Evolutionary conservation across 176 grass and related monocot species (phyloP), one percentile per base, ranked within the genome.

Genomic region (Luzula sylvatica): DNA sequence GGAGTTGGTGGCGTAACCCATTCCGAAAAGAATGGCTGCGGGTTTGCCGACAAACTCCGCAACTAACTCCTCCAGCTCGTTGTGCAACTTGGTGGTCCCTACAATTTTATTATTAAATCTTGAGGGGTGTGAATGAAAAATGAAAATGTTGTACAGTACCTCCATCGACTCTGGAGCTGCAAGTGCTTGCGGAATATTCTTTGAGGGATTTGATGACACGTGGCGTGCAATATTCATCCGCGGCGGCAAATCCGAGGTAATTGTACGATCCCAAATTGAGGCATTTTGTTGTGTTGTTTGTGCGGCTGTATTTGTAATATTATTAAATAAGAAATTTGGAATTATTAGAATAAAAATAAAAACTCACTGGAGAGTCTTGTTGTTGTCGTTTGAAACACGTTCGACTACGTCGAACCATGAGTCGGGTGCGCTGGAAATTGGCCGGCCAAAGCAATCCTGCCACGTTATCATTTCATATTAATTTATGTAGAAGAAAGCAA

Each of bases 201-300:
- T 85, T 92, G 16, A 85, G 72, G 66, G 80, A 85, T 5, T 92
- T 71, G 20, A 92, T 78, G 23, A 81, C 86, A 55, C 16, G 76
- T 42, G 86, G 86, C 45, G 80, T 92, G 60, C 86, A 92, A 55
- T 92, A 92, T 50, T 92, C 86, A 85, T 92, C 86, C 46, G 76
- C 76, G 44, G 86, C 80, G 16, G 86, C 86, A 81, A 92, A 92
- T 8, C 86, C 86, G 57, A 92, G 86, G 68, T 92, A 92, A 55
- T 92, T 92, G 54, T 92, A 92, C 11, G 86, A 92, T 29, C 86
- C 80, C 26, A 92, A 30, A 53, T 92, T 92, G 57, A 92, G 68
- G 81, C 80, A 92, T 69, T 62, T 92, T 0, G 60, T 46, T 20
- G 76, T 85, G 77, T 81, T 92, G 14, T 76, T 56, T 20, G 80